These are phyloP conservation scores for Luvunga scandens DNA, from an alignment of 345 rosid species.

Conservation along the genomic window DNA sequence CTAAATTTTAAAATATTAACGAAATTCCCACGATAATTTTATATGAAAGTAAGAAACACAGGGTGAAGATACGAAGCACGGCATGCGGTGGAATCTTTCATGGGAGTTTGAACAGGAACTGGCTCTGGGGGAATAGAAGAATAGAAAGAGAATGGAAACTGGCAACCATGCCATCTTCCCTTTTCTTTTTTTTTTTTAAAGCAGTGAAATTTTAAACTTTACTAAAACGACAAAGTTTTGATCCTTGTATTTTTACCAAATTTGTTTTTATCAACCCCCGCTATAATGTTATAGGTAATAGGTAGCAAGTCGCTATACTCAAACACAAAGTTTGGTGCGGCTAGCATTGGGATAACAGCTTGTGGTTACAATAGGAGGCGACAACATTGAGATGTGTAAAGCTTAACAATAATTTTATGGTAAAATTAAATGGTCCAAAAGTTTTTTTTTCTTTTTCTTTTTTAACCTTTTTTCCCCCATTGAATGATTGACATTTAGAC, in stretches of 20 bases:
- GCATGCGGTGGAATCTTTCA: constrained; percentile 39
- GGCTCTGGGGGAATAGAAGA: constrained; percentile 31
- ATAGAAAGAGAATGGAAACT: constrained; percentile 56
- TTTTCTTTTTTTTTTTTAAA: background rate
- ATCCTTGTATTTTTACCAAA: background rate
- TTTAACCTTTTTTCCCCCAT: too few species aligned
- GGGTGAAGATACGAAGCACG: background rate
- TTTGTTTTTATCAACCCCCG: too few species aligned
- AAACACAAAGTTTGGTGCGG: constrained; percentile 35
- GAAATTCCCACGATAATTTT: background rate
- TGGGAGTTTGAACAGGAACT: constrained; percentile 34
- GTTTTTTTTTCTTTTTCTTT: background rate
- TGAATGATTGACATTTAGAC: background rate
- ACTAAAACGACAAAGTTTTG: constrained; percentile 28
- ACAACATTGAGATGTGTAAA: constrained; percentile 51
- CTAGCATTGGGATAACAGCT: constrained; percentile 35
- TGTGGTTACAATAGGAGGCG: constrained; percentile 30
- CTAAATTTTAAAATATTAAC: background rate
- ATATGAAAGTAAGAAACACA: background rate
- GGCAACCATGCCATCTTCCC: background rate
- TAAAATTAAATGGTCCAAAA: background rate
- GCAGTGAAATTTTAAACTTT: constrained; percentile 44
- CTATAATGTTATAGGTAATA: background rate
- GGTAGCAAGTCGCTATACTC: constrained; percentile 23
- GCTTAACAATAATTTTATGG: constrained; percentile 12